Conservation (phyloP, 2,329 filamentous ascomycete species). For the Colletotrichum phormii region DNA sequence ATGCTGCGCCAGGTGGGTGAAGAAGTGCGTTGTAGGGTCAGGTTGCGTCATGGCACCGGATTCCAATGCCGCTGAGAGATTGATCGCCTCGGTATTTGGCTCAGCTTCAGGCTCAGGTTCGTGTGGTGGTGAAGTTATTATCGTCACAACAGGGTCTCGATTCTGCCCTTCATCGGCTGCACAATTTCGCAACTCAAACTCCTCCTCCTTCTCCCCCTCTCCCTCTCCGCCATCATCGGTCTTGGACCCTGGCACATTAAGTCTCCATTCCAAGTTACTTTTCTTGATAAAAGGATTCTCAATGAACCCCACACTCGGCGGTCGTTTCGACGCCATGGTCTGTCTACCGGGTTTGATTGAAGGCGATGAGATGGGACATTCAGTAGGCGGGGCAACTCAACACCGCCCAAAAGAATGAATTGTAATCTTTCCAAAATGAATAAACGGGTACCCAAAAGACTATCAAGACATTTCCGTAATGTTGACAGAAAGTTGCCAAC, state of each 20-base stretch:
- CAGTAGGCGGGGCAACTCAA: neutral
- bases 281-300: slow-evolving; percentile 61
- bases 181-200: neutral
- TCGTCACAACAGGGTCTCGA: neutral
- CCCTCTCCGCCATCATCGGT: neutral
- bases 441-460: neutral
- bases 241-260: slow-evolving; percentile 41
- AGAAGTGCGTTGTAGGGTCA: slow-evolving; percentile 55
- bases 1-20: slow-evolving; percentile 44
- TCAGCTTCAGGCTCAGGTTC: neutral
- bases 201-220: neutral
- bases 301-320: slow-evolving; percentile 49
- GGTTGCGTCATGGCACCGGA: slow-evolving; percentile 49
- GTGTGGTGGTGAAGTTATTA: neutral
- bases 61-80: slow-evolving; percentile 53
- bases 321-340: slow-evolving; percentile 46
- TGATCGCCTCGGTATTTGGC: too few relatives aligned
- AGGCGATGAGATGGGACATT: neutral
- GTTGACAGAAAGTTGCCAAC: neutral
- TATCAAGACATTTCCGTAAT: neutral
- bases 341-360: neutral
- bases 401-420: neutral
- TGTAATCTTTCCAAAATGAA: neutral
- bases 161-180: neutral
- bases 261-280: slow-evolving; percentile 57